Evolutionary conservation across 768 basidiomycete species (phyloP).

Genomic region (Hericium erinaceus): DNA sequence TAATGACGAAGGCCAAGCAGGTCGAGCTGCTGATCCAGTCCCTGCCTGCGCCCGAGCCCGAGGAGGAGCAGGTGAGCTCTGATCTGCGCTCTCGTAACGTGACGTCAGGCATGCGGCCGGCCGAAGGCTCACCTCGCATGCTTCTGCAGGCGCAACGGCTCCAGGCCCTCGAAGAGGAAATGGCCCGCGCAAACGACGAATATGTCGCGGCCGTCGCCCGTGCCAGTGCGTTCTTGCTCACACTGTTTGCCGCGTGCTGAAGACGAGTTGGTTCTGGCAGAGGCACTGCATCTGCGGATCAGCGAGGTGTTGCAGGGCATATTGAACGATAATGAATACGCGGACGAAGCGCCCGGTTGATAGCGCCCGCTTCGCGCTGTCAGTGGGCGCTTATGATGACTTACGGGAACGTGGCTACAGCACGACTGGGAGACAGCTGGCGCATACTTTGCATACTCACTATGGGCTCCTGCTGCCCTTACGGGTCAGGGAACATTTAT

Average conservation of each 20-base stretch:
- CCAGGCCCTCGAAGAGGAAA: conserved; percentile 56
- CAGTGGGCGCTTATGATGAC: too few species aligned
- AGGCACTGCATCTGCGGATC: conserved; percentile 50
- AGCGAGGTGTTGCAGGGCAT: conserved; percentile 48
- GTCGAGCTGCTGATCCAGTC: conserved; percentile 78
- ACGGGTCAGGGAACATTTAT: too few species aligned
- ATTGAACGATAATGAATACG: conserved; percentile 43
- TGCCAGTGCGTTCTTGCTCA: conserved; percentile 48
- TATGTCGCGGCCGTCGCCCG: conserved; percentile 64
- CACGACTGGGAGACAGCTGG: too few species aligned
- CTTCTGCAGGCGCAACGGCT: conserved; percentile 56
- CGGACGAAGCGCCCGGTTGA: conserved; percentile 17
- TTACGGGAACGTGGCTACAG: too few species aligned
- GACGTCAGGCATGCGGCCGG: not conserved
- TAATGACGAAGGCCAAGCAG: conserved; percentile 83
- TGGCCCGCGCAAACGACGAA: conserved; percentile 65
- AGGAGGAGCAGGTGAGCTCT: conserved; percentile 57
- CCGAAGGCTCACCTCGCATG: not conserved
- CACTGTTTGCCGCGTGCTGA: not conserved
- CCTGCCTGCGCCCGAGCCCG: conserved; percentile 69
- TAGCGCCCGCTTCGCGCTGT: not conserved
- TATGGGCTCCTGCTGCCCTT: too few species aligned
- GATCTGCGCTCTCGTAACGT: not conserved
- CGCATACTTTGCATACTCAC: too few species aligned
- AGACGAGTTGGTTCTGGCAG: conserved; percentile 23